These are phyloP conservation scores for Lasiodiplodia sp. DNA, from an alignment of 2,329 filamentous ascomycete genomes.

Conservation along the genomic window DNA sequence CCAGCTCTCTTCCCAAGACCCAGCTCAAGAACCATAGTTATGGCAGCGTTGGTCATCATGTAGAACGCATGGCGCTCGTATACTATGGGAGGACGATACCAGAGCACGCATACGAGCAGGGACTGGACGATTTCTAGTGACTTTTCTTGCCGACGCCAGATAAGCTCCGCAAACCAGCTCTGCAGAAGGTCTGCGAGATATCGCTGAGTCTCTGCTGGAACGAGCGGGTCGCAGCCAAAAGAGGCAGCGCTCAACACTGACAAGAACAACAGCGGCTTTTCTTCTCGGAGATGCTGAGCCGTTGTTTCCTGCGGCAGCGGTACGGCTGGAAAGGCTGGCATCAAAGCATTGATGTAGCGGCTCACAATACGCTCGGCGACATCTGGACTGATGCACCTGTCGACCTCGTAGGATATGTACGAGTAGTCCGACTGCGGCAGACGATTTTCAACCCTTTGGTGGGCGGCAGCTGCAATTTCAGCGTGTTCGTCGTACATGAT, in stretches of 20 bases:
- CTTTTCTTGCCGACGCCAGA: constrained; percentile 80
- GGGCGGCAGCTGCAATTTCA: constrained; percentile 20
- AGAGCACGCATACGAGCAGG: constrained; percentile 76
- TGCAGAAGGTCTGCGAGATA: constrained; percentile 73
- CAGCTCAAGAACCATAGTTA: constrained; percentile 83
- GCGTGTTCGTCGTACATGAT: constrained; percentile 26
- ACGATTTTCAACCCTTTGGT: constrained; percentile 22
- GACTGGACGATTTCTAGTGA: constrained; percentile 83
- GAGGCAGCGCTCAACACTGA: constrained; percentile 63
- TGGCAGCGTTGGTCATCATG: constrained; percentile 81
- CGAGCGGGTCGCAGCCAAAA: constrained; percentile 50
- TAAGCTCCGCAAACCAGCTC: constrained; percentile 74
- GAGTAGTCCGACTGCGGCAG: constrained; percentile 43
- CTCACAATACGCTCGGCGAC: constrained; percentile 64
- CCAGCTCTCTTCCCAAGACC: constrained; percentile 70
- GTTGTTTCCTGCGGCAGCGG: constrained; percentile 63
- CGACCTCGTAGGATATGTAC: constrained; percentile 48
- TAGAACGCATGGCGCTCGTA: constrained; percentile 91
- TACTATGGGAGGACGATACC: constrained; percentile 84
- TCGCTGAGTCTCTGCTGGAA: constrained; percentile 64
- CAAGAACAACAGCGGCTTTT: constrained; percentile 67
- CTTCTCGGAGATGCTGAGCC: constrained; percentile 62
- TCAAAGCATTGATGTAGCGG: constrained; percentile 62
- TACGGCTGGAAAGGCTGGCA: constrained; percentile 64
- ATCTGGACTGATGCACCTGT: constrained; percentile 59